Percentiles rank a stretch among this genome's conserved stretches.
Conservation (phyloP, 441 rosid genomes). For the Euphorbia corollata region DNA sequence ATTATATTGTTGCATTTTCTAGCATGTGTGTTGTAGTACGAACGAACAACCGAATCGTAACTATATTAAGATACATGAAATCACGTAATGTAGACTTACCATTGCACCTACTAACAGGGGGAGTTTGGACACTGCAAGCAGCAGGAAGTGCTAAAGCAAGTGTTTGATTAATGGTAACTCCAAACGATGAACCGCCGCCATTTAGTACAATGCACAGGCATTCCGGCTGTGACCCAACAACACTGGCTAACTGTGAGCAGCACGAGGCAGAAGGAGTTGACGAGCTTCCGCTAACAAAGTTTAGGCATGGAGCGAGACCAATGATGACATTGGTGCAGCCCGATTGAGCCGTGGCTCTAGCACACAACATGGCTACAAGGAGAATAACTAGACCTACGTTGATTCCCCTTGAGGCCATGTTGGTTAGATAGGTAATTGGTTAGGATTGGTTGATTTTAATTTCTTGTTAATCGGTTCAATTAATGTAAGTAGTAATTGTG, state of each 20-base stretch:
- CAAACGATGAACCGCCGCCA: conserved; percentile 37
- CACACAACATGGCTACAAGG: conserved; percentile 29
- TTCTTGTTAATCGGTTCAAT: not conserved
- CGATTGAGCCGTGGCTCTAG: conserved; percentile 38
- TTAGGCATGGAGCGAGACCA: conserved; percentile 46
- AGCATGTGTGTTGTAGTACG: too few species aligned
- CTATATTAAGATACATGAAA: not conserved
- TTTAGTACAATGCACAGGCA: conserved; percentile 46
- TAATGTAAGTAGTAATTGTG: not conserved
- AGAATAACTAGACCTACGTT: conserved; percentile 18
- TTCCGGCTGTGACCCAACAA: conserved; percentile 39
- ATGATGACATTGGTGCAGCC: conserved; percentile 40
- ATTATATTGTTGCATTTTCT: too few species aligned
- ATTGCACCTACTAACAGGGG: conserved; percentile 46
- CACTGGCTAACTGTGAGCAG: conserved; percentile 45
- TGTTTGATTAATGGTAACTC: conserved; percentile 45
- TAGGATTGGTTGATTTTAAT: too few species aligned
- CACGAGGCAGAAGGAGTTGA: conserved; percentile 45
- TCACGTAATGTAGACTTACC: conserved; percentile 23
- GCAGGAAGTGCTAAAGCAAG: conserved; percentile 47
- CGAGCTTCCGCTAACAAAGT: conserved; percentile 43
- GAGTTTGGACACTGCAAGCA: conserved; percentile 48
- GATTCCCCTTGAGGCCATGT: conserved; percentile 25
- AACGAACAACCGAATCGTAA: too few species aligned
- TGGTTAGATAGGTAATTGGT: not conserved